These are phyloP conservation scores for Bromus sterilis DNA, from an alignment of 176 grass and related monocot species.

Conservation along the genomic window DNA sequence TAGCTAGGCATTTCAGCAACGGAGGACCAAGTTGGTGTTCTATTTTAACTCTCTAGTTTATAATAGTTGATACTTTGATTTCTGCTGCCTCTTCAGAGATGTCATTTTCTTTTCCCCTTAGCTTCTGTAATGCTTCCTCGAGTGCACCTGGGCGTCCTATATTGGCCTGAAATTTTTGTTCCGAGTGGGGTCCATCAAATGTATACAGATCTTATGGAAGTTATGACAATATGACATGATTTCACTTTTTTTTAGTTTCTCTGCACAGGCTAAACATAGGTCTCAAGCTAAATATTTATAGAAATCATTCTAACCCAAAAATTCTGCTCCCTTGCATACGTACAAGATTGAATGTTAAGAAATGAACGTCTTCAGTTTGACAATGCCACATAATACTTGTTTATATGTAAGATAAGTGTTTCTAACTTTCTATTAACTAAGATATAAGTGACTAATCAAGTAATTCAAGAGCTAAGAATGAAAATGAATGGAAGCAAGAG, in stretches of 20 bases:
- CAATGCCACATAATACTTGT: background rate
- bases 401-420: background rate
- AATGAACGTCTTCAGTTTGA: background rate
- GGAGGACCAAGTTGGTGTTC: background rate
- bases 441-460: background rate
- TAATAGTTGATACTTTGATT: constrained; percentile 48
- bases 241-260: background rate
- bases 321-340: background rate
- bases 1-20: background rate
- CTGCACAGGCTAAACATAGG: background rate
- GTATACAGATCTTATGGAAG: background rate
- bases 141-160: constrained; percentile 28
- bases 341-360: background rate
- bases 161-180: constrained; percentile 34
- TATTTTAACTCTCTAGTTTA: background rate
- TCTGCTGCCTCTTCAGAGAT: constrained; percentile 56
- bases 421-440: background rate
- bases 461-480: background rate
- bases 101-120: constrained; percentile 48
- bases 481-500: background rate
- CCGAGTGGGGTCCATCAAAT: background rate
- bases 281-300: background rate
- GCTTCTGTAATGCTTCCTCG: constrained; percentile 39
- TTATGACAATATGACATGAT: background rate
- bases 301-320: background rate